Evolutionary conservation across 371 early-diverging fungal genomes (phyloP).

Genomic region (Rhizopus arrhizus): DNA sequence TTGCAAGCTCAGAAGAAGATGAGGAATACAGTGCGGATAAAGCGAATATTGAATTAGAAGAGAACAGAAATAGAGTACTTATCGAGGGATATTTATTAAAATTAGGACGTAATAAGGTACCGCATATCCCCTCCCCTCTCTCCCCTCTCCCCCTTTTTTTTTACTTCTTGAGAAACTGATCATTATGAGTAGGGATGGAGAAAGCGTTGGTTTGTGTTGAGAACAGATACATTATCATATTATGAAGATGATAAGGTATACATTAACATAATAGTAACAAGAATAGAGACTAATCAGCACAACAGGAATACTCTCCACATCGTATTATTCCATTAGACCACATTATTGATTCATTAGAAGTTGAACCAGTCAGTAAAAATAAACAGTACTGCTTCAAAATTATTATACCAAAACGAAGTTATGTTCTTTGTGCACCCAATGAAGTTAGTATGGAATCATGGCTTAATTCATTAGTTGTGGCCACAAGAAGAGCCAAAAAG

Average conservation of each 20-base stretch:
- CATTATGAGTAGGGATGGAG: conserved; percentile 67
- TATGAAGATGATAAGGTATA: conserved; percentile 73
- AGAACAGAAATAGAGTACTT: conserved; percentile 54
- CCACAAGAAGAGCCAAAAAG: conserved; percentile 50
- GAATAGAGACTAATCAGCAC: neutral
- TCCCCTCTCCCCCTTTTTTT: neutral
- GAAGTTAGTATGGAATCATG: conserved; percentile 65
- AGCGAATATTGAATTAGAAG: conserved; percentile 43
- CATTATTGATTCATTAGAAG: conserved; percentile 76
- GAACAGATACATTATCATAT: conserved; percentile 73
- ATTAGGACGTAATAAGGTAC: conserved; percentile 67
- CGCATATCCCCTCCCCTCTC: neutral
- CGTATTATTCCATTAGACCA: conserved; percentile 69
- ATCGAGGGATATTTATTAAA: conserved; percentile 75
- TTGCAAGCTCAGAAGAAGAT: conserved; percentile 55
- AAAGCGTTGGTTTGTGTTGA: conserved; percentile 83
- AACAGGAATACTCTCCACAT: conserved; percentile 67
- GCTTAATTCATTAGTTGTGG: conserved; percentile 68
- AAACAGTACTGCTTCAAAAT: conserved; percentile 76
- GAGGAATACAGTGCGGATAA: conserved; percentile 43
- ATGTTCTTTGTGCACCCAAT: conserved; percentile 69
- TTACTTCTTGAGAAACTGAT: neutral
- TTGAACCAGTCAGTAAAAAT: conserved; percentile 64
- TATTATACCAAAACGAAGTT: conserved; percentile 71
- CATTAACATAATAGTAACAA: too few relatives aligned